These are phyloP conservation scores for Leucogyrophana mollusca DNA, from an alignment of 768 basidiomycete species.

Conservation along the genomic window DNA sequence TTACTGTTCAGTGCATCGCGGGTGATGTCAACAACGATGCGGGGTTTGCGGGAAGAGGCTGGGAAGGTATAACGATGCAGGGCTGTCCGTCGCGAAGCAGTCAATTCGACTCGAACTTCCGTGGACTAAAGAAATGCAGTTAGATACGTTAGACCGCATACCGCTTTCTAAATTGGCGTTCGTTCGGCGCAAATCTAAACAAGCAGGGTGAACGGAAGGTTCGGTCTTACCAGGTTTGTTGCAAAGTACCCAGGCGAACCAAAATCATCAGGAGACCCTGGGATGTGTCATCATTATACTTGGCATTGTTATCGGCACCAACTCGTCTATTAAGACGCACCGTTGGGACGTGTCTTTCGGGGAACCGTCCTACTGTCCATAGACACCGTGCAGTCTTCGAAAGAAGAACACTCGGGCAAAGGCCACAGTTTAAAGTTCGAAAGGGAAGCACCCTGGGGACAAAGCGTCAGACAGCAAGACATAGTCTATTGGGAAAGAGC, in stretches of 20 bases:
- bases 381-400: conserved; percentile 52
- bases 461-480: background rate
- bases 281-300: background rate
- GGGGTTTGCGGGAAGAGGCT: conserved; percentile 43
- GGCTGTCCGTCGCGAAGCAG: conserved; percentile 57
- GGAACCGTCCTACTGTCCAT: conserved; percentile 43
- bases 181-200: too few species aligned
- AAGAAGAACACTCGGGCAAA: conserved; percentile 47
- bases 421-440: conserved; percentile 66
- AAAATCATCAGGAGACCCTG: conserved; percentile 58
- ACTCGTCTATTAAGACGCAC: too few species aligned
- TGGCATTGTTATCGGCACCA: background rate
- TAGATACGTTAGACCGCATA: too few species aligned
- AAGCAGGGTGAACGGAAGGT: background rate
- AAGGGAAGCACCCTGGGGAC: conserved; percentile 36
- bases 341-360: conserved; percentile 48
- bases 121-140: conserved; percentile 38
- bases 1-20: conserved; percentile 59
- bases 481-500: too few species aligned
- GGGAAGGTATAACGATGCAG: conserved; percentile 62
- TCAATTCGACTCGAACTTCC: conserved; percentile 56
- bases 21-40: conserved; percentile 59
- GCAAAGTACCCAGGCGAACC: conserved; percentile 69
- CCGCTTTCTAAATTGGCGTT: background rate
- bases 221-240: conserved; percentile 46